These are phyloP conservation scores for Diaporthe velutina DNA, from an alignment of 2,329 filamentous ascomycete genomes.

Conservation along the genomic window DNA sequence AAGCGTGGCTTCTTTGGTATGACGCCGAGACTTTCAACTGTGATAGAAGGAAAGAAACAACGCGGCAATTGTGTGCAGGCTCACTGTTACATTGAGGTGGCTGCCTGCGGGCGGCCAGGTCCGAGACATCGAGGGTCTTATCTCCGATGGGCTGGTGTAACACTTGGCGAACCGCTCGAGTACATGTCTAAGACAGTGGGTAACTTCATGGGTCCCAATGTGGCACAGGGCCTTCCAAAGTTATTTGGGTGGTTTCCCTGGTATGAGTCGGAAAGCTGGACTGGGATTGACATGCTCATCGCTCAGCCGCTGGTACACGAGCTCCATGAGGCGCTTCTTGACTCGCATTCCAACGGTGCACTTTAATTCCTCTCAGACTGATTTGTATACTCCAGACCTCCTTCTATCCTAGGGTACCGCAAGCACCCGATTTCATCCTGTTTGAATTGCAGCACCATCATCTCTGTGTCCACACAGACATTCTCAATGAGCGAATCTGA, in stretches of 20 bases:
- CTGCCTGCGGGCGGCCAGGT: not conserved
- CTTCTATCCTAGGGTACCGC: too few species aligned
- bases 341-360: not conserved
- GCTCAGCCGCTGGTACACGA: not conserved
- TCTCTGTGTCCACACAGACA: not conserved
- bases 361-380: not conserved
- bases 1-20: not conserved
- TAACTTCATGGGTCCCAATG: not conserved
- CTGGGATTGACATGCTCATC: not conserved
- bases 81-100: not conserved
- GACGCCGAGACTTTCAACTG: not conserved
- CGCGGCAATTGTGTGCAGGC: not conserved
- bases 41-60: too few species aligned
- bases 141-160: not conserved
- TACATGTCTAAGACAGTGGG: not conserved
- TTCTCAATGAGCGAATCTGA: slow-evolving; percentile 49
- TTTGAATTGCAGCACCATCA: not conserved
- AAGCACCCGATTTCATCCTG: not conserved
- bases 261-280: too few species aligned
- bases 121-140: not conserved
- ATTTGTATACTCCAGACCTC: too few species aligned
- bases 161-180: not conserved
- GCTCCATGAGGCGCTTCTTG: not conserved
- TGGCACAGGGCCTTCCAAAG: too few species aligned
- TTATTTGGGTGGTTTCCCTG: too few species aligned